phyloP scores from a whole-genome alignment of 805 yeast genomes.

The Sungouiozyma ichnusensis region DNA sequence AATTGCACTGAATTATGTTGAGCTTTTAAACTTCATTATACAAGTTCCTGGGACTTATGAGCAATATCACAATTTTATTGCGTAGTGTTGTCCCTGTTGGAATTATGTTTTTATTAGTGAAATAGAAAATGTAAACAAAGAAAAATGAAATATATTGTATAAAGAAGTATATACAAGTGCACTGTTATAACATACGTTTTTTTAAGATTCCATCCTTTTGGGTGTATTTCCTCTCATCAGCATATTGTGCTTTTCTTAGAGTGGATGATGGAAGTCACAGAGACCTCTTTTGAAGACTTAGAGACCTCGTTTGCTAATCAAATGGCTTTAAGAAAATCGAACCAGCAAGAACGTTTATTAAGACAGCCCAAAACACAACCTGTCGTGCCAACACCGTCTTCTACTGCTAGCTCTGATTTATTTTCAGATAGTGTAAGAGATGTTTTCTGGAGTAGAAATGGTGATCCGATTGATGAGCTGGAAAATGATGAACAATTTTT shows the following conservation, averaged over 20 bases:
- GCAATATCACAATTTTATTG: too few species aligned
- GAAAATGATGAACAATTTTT: conserved; percentile 19
- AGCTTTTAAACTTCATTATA: too few species aligned
- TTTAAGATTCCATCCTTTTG: too few species aligned
- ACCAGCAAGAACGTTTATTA: not conserved
- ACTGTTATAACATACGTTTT: too few species aligned
- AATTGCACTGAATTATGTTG: too few species aligned
- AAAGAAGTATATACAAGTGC: not conserved
- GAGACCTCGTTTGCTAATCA: conserved; percentile 19
- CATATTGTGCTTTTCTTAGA: too few species aligned
- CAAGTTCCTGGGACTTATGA: not conserved
- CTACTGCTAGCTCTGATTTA: conserved; percentile 23
- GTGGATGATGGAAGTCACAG: conserved; percentile 3
- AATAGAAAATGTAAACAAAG: not conserved
- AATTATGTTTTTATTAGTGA: not conserved
- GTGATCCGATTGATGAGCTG: conserved; percentile 6
- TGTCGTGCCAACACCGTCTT: conserved; percentile 14
- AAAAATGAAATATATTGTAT: too few species aligned
- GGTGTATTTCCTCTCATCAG: too few species aligned
- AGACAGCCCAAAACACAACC: not conserved
- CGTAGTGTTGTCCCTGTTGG: not conserved
- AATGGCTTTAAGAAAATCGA: not conserved
- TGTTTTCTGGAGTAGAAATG: not conserved
- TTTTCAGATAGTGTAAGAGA: conserved; percentile 15
- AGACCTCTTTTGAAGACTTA: conserved; percentile 26